Evolutionary conservation across 2,329 filamentous ascomycete species (phyloP), one percentile per base, ranked within the genome.

Genomic region (Fusarium sarcochroum): DNA sequence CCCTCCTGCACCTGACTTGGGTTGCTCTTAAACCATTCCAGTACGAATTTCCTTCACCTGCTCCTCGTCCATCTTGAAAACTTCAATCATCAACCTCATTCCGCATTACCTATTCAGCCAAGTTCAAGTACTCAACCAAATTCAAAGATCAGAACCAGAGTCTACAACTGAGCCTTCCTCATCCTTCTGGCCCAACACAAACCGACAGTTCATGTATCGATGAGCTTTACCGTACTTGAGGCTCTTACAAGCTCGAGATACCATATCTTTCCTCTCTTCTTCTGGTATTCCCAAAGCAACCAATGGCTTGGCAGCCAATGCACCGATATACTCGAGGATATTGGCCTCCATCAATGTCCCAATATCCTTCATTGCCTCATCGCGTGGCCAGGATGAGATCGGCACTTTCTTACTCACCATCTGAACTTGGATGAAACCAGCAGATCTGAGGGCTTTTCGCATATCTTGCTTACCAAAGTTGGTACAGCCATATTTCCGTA

Each of bases 361-460:
- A 2, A 83, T 73, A 5, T 79, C 77, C 52, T 82, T 79, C 25
- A 81, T 72, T 7, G 70, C 63, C 73, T 77, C 77, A 58, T 84
- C 81, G 34, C 73, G 75, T 15, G 82, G 69, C 84, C 83, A 85
- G 3, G 77, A 73, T 1, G 82, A 82, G 42, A 85, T 77, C n/a
- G 84, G 82, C 5, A 85, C 79, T 59, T 81, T 81, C 62, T 81
- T 79, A 20, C 80, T 77, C 52, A 79, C 76, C 52, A 80, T 76
- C 9, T 79, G 76, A 8, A 86, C 76, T 60, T 83, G 80, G 27
- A 76, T 76, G 68, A 85, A 87, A 23, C 85, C 85, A 1, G 79
- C 78, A 0, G 75, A 74, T 30, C 76, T 75, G 45, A 86, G 78
- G 30, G 75, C 68, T 3, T 74, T 72, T 15, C 76, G 75, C 7